phyloP scores from a whole-genome alignment of 148 eudicot genomes.

The Salicornia ramosissima region DNA sequence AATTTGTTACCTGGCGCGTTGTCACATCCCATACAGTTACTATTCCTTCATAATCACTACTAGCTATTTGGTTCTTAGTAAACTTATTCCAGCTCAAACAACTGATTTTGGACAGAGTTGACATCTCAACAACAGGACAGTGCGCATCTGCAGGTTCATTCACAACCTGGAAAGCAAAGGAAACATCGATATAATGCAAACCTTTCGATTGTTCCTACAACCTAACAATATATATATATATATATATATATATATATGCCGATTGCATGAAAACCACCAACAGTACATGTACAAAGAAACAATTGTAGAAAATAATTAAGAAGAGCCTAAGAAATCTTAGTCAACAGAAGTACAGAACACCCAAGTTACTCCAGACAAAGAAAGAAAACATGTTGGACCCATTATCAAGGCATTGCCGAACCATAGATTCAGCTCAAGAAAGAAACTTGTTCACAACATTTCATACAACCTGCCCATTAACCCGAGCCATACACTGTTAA shows the following conservation, averaged over 20 bases:
- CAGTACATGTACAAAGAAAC: not conserved
- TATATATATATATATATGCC: not conserved
- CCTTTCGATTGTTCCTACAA: not conserved
- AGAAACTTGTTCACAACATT: no score
- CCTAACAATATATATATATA: not conserved
- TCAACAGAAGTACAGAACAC: no score
- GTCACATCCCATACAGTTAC: constrained; percentile 76
- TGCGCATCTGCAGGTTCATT: constrained; percentile 66
- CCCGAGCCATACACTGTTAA: no score
- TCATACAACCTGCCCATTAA: no score
- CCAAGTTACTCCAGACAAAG: not conserved
- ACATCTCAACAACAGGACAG: constrained; percentile 73
- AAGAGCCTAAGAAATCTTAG: not conserved
- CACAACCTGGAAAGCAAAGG: constrained; percentile 44
- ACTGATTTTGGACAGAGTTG: constrained; percentile 65
- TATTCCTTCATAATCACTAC: constrained; percentile 75
- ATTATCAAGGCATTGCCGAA: not conserved
- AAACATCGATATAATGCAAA: not conserved
- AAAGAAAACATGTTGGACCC: not conserved
- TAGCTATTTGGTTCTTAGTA: constrained; percentile 66
- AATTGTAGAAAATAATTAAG: no score
- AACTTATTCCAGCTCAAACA: constrained; percentile 78
- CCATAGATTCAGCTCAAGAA: no score
- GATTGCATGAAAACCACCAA: not conserved
- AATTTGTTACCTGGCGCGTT: constrained; percentile 51